Evolutionary conservation across 2,329 filamentous ascomycete species (phyloP), one percentile per base, ranked within the genome.

Genomic region (Nothopassalora personata): DNA sequence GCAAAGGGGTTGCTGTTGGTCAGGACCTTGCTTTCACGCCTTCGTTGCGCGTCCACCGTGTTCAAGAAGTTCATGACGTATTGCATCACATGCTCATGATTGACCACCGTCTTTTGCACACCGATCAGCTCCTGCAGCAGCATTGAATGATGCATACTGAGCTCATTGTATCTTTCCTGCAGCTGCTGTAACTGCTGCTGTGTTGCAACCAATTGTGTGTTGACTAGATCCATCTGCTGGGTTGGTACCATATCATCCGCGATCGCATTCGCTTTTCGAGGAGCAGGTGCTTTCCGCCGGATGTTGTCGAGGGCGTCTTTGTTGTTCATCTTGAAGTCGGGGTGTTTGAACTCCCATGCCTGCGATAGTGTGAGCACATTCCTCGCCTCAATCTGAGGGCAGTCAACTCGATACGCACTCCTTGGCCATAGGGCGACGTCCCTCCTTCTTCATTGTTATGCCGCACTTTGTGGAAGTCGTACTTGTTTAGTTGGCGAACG

Each of bases 271-370:
- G 82, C 75, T 72, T 97, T 97, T 65, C 93, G 82, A 3, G 93
- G 90, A 1, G 93, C 91, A 0, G 94, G 94, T 2, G 94, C 93
- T 77, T 99, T 99, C 67, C 94, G 84, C 69, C 91, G 86, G 70
- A 99, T 99, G 67, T 97, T 97, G 71, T 99, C 94, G 51, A 99
- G 81, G 49, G 91, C 94, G 72, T 97, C 91, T 74, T 97, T 97
- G 76, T 93, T 95, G 75, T 97, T 93, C 65, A 89, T 88, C 68
- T 91, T 89, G 78, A 99, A 99, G 69, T 96, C 91, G 11, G 93
- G 93, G 71, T 99, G 94, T 73, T 94, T 96, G 73, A 99, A 99
- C 72, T 99, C 94, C 90, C 90, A 96, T 11, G 88, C 86, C 89
- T 94, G 69, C 33, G 55, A 28, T 52, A 55, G 15, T 57, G 68